Conservation (phyloP, 805 yeast species). For the Starmerella geochares region DNA sequence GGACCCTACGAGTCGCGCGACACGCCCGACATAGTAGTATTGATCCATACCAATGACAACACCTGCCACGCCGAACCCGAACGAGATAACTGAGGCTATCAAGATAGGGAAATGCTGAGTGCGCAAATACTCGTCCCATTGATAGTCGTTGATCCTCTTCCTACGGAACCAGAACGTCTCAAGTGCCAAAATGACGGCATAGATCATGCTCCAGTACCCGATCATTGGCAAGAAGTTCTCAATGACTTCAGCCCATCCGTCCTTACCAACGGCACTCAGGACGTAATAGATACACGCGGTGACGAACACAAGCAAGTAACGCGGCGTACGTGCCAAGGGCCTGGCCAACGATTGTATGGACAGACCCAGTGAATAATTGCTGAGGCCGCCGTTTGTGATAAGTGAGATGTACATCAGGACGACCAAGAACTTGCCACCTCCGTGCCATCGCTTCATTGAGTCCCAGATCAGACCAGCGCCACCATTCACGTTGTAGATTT, state of each 20-base stretch:
- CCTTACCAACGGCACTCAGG: constrained; percentile 64
- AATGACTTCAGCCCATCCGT: constrained; percentile 60
- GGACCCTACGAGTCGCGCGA: constrained; percentile 56
- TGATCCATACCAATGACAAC: constrained; percentile 85
- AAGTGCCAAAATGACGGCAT: constrained; percentile 56
- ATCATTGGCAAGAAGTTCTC: constrained; percentile 83
- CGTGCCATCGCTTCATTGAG: constrained; percentile 61
- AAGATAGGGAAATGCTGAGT: constrained; percentile 53
- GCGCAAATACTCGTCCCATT: constrained; percentile 68
- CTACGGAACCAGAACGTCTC: constrained; percentile 67
- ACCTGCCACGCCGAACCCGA: constrained; percentile 63
- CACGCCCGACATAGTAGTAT: constrained; percentile 68
- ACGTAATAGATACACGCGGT: constrained; percentile 56
- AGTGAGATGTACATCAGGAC: constrained; percentile 61
- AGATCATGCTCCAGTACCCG: constrained; percentile 83
- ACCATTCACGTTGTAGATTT: constrained; percentile 39
- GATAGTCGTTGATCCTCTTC: constrained; percentile 42
- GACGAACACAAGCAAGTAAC: constrained; percentile 64
- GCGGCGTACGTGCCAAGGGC: constrained; percentile 51
- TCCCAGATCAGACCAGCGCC: constrained; percentile 64
- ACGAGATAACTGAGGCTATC: constrained; percentile 56
- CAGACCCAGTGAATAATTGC: constrained; percentile 72
- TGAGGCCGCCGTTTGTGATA: constrained; percentile 71
- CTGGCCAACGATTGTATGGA: constrained; percentile 51
- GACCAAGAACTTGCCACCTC: constrained; percentile 66